Evolutionary conservation across 176 grass and related monocot genomes (phyloP).

Genomic region (Triticum monococcum): DNA sequence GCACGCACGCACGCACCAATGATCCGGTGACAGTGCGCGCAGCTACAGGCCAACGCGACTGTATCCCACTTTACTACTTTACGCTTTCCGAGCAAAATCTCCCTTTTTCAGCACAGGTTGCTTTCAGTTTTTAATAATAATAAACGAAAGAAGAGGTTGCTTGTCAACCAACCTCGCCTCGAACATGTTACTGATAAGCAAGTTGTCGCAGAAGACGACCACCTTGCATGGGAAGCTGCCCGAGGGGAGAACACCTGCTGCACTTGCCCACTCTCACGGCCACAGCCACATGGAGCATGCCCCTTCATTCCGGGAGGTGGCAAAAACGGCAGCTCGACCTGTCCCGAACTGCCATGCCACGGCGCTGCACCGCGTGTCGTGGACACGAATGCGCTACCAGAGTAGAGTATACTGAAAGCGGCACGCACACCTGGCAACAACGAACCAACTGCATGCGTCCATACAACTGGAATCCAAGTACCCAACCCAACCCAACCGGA

Average conservation of each 20-base stretch:
- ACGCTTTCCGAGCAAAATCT: not conserved
- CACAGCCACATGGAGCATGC: too few species aligned
- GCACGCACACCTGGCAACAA: constrained; percentile 17
- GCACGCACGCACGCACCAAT: not conserved
- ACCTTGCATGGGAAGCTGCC: not conserved
- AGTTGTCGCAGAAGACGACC: not conserved
- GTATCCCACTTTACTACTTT: not conserved
- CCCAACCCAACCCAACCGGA: constrained; percentile 14
- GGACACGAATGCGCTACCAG: not conserved
- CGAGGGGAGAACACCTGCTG: not conserved
- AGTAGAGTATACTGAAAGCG: not conserved
- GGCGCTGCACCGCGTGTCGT: not conserved
- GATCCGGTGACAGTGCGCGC: not conserved
- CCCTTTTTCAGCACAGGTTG: not conserved
- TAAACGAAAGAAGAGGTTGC: too few species aligned
- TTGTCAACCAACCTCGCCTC: constrained; percentile 5
- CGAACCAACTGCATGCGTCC: constrained; percentile 37
- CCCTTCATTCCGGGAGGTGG: not conserved
- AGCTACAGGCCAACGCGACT: not conserved
- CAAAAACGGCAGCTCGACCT: constrained; percentile 1
- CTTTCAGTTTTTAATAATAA: not conserved
- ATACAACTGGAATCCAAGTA: constrained; percentile 17
- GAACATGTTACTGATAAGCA: constrained; percentile 14
- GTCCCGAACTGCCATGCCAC: constrained; percentile 34
- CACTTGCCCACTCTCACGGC: not conserved